Percentiles rank a stretch among this genome's conserved stretches.
Evolutionary conservation across 116 monocot genomes (phyloP).

Genomic region (Phalaenopsis hybrid): DNA sequence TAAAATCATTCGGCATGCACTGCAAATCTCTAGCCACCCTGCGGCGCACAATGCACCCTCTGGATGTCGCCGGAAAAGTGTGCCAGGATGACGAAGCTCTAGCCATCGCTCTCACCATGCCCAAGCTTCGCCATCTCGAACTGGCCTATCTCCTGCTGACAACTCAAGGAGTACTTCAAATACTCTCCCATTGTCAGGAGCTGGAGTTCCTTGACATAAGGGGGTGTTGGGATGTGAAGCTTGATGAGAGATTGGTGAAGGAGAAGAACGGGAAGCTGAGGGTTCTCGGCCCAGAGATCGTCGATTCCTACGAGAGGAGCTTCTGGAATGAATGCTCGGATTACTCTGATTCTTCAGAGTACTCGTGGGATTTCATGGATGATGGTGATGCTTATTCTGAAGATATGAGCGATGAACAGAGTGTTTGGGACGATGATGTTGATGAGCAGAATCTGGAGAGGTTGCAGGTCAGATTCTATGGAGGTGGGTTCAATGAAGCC

Average conservation of each 20-base stretch:
- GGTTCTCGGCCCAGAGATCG: slow-evolving; percentile 63
- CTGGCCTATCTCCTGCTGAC: slow-evolving; percentile 62
- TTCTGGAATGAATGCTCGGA: slow-evolving; percentile 74
- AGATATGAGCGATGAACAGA: slow-evolving; percentile 24
- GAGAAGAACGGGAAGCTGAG: slow-evolving; percentile 45
- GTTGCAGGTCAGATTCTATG: slow-evolving; percentile 77
- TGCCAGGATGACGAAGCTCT: slow-evolving; percentile 89
- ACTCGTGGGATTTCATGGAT: slow-evolving; percentile 75
- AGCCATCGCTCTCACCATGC: slow-evolving; percentile 79
- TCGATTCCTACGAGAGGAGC: slow-evolving; percentile 55
- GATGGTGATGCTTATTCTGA: slow-evolving; percentile 10
- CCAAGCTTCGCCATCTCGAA: slow-evolving; percentile 71
- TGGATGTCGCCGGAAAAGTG: slow-evolving; percentile 54
- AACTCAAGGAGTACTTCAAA: slow-evolving; percentile 45
- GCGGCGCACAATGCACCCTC: slow-evolving; percentile 63
- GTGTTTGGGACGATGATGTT: slow-evolving; percentile 22
- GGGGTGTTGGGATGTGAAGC: slow-evolving; percentile 89
- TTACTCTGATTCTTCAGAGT: slow-evolving; percentile 63
- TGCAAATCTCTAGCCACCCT: slow-evolving; percentile 60
- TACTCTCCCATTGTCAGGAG: slow-evolving; percentile 62
- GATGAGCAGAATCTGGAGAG: slow-evolving; percentile 43
- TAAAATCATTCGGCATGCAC: slow-evolving; percentile 65
- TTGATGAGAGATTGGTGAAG: slow-evolving; percentile 60
- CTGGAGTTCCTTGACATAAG: slow-evolving; percentile 70
- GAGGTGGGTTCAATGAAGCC: slow-evolving; percentile 51